A percentile compares a stretch with the other conserved stretches of the same genome.
phyloP scores from a whole-genome alignment of 768 basidiomycete genomes.

The Naganishia friedmannii region DNA sequence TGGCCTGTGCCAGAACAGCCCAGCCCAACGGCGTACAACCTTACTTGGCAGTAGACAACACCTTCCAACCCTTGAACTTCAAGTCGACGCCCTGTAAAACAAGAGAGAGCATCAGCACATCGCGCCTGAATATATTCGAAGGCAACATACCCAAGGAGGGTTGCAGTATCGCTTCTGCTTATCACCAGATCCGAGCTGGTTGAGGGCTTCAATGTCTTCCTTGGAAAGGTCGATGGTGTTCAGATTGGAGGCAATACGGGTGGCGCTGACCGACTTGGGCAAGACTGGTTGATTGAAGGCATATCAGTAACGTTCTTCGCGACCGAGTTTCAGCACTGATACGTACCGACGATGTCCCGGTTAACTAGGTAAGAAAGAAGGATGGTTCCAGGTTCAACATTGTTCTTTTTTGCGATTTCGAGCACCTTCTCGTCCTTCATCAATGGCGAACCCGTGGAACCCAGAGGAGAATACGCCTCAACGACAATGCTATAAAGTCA shows the following conservation, averaged over 20 bases:
- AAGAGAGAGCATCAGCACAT: neutral
- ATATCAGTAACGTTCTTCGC: neutral
- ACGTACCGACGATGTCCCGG: slow-evolving; percentile 38
- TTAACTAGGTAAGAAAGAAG: slow-evolving; percentile 44
- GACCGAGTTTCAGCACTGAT: neutral
- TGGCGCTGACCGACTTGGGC: slow-evolving; percentile 49
- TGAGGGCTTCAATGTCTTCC: slow-evolving; percentile 43
- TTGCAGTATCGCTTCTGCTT: slow-evolving; percentile 44
- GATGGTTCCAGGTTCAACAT: slow-evolving; percentile 43
- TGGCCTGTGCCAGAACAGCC: neutral
- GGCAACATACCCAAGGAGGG: slow-evolving; percentile 40
- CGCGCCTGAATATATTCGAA: neutral
- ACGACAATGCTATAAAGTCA: slow-evolving; percentile 56
- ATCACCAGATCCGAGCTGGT: slow-evolving; percentile 39
- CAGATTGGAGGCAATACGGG: slow-evolving; percentile 43
- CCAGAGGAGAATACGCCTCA: slow-evolving; percentile 65
- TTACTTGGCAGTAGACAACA: slow-evolving; percentile 21
- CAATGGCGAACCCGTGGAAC: slow-evolving; percentile 48
- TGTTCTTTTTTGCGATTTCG: slow-evolving; percentile 45
- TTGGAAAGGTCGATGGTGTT: slow-evolving; percentile 41
- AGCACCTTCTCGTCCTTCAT: slow-evolving; percentile 41
- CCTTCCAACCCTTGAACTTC: slow-evolving; percentile 29
- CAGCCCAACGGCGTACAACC: neutral
- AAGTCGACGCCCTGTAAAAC: slow-evolving; percentile 22
- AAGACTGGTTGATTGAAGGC: slow-evolving; percentile 30